Evolutionary conservation across 768 basidiomycete genomes (phyloP).

Genomic region (Cystofilobasidium capitatum): DNA sequence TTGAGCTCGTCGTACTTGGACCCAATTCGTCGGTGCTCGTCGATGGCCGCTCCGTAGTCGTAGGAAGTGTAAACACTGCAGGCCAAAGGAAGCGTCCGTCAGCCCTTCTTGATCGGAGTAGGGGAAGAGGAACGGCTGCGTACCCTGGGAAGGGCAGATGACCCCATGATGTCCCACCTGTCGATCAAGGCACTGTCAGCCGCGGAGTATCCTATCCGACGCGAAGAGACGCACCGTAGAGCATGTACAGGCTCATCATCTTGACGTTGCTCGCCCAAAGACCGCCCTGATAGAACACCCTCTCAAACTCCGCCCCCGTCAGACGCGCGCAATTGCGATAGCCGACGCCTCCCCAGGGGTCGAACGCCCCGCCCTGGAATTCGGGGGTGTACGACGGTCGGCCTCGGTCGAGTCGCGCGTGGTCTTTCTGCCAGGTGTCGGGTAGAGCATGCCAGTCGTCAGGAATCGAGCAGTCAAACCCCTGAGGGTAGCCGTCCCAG

Average conservation of each 20-base stretch:
- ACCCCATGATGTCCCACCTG: constrained; percentile 79
- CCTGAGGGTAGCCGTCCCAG: constrained; percentile 64
- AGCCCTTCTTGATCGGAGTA: not conserved
- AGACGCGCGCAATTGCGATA: constrained; percentile 15
- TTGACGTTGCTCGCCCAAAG: constrained; percentile 76
- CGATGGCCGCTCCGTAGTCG: constrained; percentile 57
- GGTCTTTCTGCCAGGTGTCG: constrained; percentile 58
- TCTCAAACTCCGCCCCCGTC: constrained; percentile 24
- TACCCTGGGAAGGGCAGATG: constrained; percentile 61
- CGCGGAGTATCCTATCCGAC: too few species aligned
- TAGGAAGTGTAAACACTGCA: constrained; percentile 46
- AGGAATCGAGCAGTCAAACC: constrained; percentile 71
- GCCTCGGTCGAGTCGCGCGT: constrained; percentile 42
- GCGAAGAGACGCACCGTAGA: too few species aligned
- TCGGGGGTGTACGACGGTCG: constrained; percentile 66
- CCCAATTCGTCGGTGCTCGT: constrained; percentile 55
- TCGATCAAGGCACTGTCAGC: too few species aligned
- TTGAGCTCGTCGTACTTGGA: constrained; percentile 69
- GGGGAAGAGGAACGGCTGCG: constrained; percentile 26
- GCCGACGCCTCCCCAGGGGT: constrained; percentile 62
- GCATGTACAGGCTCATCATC: constrained; percentile 73
- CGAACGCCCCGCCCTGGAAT: constrained; percentile 68
- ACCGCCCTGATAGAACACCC: constrained; percentile 54
- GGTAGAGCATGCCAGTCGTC: constrained; percentile 55
- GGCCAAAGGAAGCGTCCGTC: not conserved